Evolutionary conservation across 108 stramenopile species (phyloP), one percentile per base, ranked within the genome.

Genomic region (Poteriospumella lacustris): DNA sequence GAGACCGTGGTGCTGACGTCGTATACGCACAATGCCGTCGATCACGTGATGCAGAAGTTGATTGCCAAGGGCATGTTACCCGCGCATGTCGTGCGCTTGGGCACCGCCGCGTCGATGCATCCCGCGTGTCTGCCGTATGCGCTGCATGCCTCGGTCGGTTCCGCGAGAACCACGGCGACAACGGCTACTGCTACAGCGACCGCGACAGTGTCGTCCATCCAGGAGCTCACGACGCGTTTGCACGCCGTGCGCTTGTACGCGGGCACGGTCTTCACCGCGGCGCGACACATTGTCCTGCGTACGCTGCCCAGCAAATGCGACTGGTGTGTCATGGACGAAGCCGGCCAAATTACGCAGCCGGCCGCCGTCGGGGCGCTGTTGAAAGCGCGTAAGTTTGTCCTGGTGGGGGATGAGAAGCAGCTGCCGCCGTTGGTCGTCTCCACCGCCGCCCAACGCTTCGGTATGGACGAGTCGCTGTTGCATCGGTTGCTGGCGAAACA

Each of bases 401-500:
- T 99, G 2, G 96, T 99, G 26, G 98, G 98, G 41, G 98, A 99
- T 78, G 94, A 96, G 78, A 90, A 92, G 84, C 98, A 99, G 83
- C 90, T 99, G 59, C 95, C 95, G 9, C 96, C 98, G 38, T 84
- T 99, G 24, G 94, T 96, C 2, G 78, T 64, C n/a, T 91, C 89
- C 72, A 81, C 90, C 47, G 86, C 87, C 72, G 96, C 94, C 3
- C 85, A 82, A 91, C 92, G 89, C 31, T 68, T 62, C 85, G 94
- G 94, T n/a, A 96, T 90, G 80, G 92, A 89, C 3, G 89, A 90
- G 38, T 92, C 94, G 1, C 88, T 98, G 86, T 78, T 98, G 58
- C 86, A 84, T 78, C 84, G 88, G 3, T 85, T 98, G 29, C 92
- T 93, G 28, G 91, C 93, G 24, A 85, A 79, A 58, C 92, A 93